A percentile compares a stretch with the other conserved stretches of the same genome.
Conservation (phyloP, 192 early-diverging fungal species). For the Bifiguratus adelaidae region DNA sequence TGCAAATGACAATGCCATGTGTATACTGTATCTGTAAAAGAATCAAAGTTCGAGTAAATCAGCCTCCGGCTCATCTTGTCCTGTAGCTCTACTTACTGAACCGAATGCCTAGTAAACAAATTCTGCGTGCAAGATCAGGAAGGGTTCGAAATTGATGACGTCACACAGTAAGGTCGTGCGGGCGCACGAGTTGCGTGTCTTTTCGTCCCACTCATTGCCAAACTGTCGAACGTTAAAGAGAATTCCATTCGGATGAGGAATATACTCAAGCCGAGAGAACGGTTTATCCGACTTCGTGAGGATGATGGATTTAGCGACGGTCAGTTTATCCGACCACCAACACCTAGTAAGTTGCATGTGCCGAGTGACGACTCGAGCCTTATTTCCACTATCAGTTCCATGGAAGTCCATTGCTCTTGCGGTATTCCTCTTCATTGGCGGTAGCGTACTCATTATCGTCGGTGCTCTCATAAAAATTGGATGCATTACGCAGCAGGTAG, state of each 20-base stretch:
- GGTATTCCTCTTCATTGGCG: constrained; percentile 26
- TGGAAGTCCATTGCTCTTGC: constrained; percentile 44
- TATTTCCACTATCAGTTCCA: constrained; percentile 29
- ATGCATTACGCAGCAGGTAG: constrained; percentile 29
- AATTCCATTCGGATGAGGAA: too few relatives aligned
- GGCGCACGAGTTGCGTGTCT: too few relatives aligned
- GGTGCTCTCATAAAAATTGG: constrained; percentile 40
- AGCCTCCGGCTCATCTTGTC: too few relatives aligned
- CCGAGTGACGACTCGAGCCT: neutral
- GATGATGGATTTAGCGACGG: neutral
- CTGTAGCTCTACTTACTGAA: too few relatives aligned
- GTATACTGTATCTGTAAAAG: too few relatives aligned
- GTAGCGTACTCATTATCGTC: constrained; percentile 28
- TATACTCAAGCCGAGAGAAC: neutral
- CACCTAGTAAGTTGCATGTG: neutral
- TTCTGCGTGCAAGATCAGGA: too few relatives aligned
- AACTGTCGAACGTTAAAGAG: too few relatives aligned
- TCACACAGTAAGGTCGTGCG: too few relatives aligned
- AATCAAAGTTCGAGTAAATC: too few relatives aligned
- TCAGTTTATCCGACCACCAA: neutral
- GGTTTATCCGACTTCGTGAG: neutral
- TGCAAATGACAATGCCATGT: constrained; percentile 29
- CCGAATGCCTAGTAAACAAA: too few relatives aligned
- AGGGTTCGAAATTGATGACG: too few relatives aligned
- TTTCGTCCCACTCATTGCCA: too few relatives aligned